phyloP scores from a whole-genome alignment of 495 filamentous ascomycete species.

The Glarea lozoyensis region DNA sequence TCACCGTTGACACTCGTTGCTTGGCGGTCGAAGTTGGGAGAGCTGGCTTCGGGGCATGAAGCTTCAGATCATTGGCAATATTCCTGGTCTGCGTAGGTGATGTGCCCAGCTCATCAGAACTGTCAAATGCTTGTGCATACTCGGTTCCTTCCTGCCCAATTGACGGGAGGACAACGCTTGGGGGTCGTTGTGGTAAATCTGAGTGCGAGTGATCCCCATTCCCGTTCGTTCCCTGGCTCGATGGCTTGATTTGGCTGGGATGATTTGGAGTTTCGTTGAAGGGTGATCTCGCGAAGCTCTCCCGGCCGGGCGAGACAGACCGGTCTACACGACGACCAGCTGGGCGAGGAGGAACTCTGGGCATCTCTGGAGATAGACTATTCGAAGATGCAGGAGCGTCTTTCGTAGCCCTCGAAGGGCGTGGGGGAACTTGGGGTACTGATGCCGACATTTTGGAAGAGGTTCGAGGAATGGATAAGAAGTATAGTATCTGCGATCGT shows the following conservation, averaged over 20 bases:
- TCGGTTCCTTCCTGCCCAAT: conserved; percentile 85
- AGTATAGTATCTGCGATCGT: no score
- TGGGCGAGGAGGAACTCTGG: conserved; percentile 65
- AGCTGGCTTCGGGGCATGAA: conserved; percentile 87
- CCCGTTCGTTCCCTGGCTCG: conserved; percentile 26
- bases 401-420: conserved; percentile 43
- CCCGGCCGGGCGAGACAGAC: conserved; percentile 66
- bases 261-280: conserved; percentile 52
- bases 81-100: conserved; percentile 64
- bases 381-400: conserved; percentile 20
- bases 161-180: conserved; percentile 69
- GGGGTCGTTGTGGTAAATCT: conserved; percentile 52
- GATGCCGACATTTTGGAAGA: conserved; percentile 42
- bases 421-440: conserved; percentile 48
- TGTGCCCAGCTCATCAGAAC: conserved; percentile 34
- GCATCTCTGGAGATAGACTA: conserved; percentile 24
- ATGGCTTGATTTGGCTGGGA: conserved; percentile 26
- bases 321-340: conserved; percentile 56
- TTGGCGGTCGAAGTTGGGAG: conserved; percentile 70
- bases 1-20: conserved; percentile 69
- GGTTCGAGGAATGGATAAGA: neutral
- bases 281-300: conserved; percentile 77
- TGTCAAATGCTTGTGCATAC: conserved; percentile 54
- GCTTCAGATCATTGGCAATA: conserved; percentile 69
- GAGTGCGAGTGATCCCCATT: conserved; percentile 34